Percentiles rank a stretch among this genome's conserved stretches.
These are phyloP conservation scores for Lojkania enalia DNA, from an alignment of 2,329 filamentous ascomycete species.

Conservation along the genomic window DNA sequence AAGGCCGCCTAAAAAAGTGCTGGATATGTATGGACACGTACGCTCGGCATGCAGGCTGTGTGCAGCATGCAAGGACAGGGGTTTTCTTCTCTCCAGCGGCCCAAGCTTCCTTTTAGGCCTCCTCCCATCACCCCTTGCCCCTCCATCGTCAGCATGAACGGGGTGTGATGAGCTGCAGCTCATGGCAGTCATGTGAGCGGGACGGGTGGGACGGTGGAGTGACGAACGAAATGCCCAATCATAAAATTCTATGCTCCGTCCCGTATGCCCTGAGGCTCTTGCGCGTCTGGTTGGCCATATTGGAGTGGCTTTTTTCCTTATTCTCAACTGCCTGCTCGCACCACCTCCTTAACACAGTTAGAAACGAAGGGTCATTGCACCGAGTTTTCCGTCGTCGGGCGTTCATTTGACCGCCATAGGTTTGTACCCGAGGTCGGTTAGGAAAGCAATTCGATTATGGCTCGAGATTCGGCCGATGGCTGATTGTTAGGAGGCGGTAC, in stretches of 20 bases:
- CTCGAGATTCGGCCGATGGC: no score
- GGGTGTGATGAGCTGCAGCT: constrained; percentile 23
- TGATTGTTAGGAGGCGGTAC: no score
- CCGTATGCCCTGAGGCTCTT: background rate
- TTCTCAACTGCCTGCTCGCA: no score
- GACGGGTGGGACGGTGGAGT: background rate
- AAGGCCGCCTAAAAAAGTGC: background rate
- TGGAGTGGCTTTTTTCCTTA: background rate
- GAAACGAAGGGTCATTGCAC: no score
- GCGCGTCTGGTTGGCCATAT: background rate
- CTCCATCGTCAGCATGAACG: background rate
- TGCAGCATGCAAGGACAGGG: background rate
- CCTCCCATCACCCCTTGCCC: background rate
- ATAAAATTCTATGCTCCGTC: constrained; percentile 11
- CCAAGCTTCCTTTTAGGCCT: background rate
- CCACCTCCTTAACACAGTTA: no score
- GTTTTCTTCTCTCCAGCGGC: background rate
- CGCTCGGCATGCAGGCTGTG: constrained; percentile 2
- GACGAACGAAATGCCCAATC: no score
- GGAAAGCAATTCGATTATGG: no score
- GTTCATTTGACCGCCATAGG: no score
- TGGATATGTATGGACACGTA: constrained; percentile 10
- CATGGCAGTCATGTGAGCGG: constrained; percentile 24
- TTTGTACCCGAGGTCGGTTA: no score
- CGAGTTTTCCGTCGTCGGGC: no score